These are phyloP conservation scores for Apiotrichum domesticum DNA, from an alignment of 1,284 basidiomycete species.

Conservation along the genomic window DNA sequence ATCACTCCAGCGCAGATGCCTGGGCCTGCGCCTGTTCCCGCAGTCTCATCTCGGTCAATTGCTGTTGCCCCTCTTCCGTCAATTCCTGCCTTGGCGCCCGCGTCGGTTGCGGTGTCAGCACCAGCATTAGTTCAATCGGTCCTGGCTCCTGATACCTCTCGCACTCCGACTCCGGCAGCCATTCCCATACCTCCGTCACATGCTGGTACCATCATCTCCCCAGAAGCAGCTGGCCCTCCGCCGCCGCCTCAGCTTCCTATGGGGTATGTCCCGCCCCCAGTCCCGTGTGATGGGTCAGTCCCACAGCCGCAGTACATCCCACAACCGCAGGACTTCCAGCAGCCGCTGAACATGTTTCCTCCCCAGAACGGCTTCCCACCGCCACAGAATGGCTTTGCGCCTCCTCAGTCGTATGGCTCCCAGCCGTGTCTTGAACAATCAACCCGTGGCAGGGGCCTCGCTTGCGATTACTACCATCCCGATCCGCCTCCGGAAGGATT, in stretches of 20 bases:
- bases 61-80: too few relatives aligned
- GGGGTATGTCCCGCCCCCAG: background rate
- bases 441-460: too few relatives aligned
- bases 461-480: too few relatives aligned
- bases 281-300: too few relatives aligned
- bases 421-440: background rate
- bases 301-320: background rate
- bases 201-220: background rate
- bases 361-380: background rate
- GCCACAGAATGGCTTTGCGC: background rate
- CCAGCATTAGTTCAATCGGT: too few relatives aligned
- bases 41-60: too few relatives aligned
- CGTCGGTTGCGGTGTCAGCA: constrained; percentile 1
- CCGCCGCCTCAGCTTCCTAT: background rate
- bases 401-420: background rate
- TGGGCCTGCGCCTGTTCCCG: background rate
- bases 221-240: background rate
- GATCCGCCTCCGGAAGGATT: too few relatives aligned
- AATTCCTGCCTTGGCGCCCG: background rate
- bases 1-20: background rate
- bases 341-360: too few relatives aligned
- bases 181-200: background rate
- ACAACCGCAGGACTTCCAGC: background rate
- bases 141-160: too few relatives aligned
- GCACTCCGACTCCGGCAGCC: background rate